These are phyloP conservation scores for Penstemon barbatus DNA, from an alignment of 257 asterid species.

Conservation along the genomic window DNA sequence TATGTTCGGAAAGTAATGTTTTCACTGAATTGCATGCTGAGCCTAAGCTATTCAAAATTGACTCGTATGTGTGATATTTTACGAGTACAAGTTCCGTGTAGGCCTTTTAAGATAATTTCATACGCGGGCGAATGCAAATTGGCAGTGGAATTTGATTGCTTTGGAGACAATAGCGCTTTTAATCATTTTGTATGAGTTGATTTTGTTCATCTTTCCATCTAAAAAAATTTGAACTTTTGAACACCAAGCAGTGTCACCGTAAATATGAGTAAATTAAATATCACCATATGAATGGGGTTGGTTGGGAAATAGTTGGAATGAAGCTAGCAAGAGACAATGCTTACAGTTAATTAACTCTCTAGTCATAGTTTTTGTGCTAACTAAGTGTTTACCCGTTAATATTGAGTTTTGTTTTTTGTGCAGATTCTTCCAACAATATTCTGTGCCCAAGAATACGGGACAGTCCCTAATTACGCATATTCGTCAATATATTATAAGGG, in stretches of 20 bases:
- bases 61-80: not conserved
- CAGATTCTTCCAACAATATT: slow-evolving; percentile 71
- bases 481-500: slow-evolving; percentile 80
- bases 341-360: not conserved
- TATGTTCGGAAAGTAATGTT: not conserved
- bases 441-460: slow-evolving; percentile 63
- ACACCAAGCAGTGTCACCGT: not conserved
- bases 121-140: not conserved
- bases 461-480: slow-evolving; percentile 60
- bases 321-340: slow-evolving; percentile 8
- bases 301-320: slow-evolving; percentile 4
- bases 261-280: not conserved
- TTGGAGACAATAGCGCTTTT: not conserved
- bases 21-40: not conserved
- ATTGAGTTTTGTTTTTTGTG: slow-evolving; percentile 37
- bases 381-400: slow-evolving; percentile 22
- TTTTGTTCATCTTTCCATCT: slow-evolving; percentile 9
- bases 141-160: not conserved
- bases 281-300: slow-evolving; percentile 7
- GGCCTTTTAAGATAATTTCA: not conserved
- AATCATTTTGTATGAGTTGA: not conserved
- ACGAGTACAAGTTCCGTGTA: not conserved
- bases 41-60: not conserved
- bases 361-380: slow-evolving; percentile 1
- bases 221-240: slow-evolving; percentile 2